Evolutionary conservation across 306 rosid genomes (phyloP), one percentile per base, ranked within the genome.

Genomic region (Glycyrrhiza uralensis): DNA sequence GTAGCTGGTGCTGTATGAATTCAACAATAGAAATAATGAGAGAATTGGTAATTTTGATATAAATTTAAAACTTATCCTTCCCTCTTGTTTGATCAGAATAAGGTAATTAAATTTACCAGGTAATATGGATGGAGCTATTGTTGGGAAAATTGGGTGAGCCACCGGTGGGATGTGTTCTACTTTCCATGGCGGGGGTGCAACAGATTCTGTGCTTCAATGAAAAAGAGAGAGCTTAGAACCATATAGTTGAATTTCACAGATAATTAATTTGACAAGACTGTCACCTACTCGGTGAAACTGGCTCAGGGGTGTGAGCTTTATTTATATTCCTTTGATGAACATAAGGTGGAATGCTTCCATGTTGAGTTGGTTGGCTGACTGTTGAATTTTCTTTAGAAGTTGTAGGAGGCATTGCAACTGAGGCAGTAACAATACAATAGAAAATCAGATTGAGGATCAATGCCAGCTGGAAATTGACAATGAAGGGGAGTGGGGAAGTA

Each of bases 171-270:
- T 66, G 22, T 35, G 75, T 64, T 63, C 76, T 12, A 24, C 24
- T 74, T 62, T 57, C 75, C 45, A 52, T 15, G 81, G 84, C 14
- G 86, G 71, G 24, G 85, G 62, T 56, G 87, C 79, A 51, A 51
- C 55, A 44, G 74, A 51, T 70, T 61, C 85, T 79, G 83, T 35
- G 58, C 32, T 60, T 78, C 63, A 56, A 69, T 6, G 42, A 69
- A 44, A 52, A 42, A 24, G 5, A 64, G 8, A 18, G 51, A 71
- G 22, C 46, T 38, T 7, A 69, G 58, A 73, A 57, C 41, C 68
- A 33, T 58, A 39, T n/a, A 33, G 41, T 24, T 63, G 55, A 72
- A 52, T 59, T 20, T 15, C 56, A 69, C 54, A 57, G 55, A 77
- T 52, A 17, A 33, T 18, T 52, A 17, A 33, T 18, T 66, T 64